Percentiles rank a stretch among this genome's conserved stretches.
Evolutionary conservation across 805 yeast genomes (phyloP).

Genomic region (Spathaspora girioi): DNA sequence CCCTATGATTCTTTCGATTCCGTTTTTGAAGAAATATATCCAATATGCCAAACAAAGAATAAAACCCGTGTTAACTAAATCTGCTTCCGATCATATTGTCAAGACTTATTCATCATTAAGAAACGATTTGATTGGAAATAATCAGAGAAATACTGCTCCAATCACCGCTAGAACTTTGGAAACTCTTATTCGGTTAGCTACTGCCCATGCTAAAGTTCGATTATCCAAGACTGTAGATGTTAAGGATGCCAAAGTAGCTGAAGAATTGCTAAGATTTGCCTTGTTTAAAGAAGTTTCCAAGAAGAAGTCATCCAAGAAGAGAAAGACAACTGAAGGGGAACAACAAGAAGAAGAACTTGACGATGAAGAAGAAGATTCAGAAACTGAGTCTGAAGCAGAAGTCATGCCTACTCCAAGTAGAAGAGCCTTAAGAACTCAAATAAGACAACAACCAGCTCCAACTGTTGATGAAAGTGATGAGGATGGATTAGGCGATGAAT

Average conservation of each 20-base stretch:
- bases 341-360: constrained; percentile 34
- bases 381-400: constrained; percentile 16
- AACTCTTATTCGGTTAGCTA: constrained; percentile 87
- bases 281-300: constrained; percentile 69
- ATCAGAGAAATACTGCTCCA: constrained; percentile 81
- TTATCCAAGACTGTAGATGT: constrained; percentile 70
- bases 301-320: constrained; percentile 30
- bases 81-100: constrained; percentile 79
- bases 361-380: constrained; percentile 30
- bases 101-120: constrained; percentile 76
- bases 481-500: constrained; percentile 19
- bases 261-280: constrained; percentile 78
- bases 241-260: constrained; percentile 83
- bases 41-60: constrained; percentile 91
- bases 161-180: constrained; percentile 98
- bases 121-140: constrained; percentile 60
- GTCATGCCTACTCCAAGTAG: constrained; percentile 15
- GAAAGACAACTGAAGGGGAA: constrained; percentile 18
- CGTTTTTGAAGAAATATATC: constrained; percentile 85
- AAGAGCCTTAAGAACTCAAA: constrained; percentile 12
- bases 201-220: constrained; percentile 97
- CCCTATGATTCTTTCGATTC: constrained; percentile 54
- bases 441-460: constrained; percentile 5
- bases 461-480: constrained; percentile 8
- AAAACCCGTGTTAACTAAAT: constrained; percentile 72